phyloP scores from a whole-genome alignment of 108 stramenopile genomes.

The Conticribra weissflogii region DNA sequence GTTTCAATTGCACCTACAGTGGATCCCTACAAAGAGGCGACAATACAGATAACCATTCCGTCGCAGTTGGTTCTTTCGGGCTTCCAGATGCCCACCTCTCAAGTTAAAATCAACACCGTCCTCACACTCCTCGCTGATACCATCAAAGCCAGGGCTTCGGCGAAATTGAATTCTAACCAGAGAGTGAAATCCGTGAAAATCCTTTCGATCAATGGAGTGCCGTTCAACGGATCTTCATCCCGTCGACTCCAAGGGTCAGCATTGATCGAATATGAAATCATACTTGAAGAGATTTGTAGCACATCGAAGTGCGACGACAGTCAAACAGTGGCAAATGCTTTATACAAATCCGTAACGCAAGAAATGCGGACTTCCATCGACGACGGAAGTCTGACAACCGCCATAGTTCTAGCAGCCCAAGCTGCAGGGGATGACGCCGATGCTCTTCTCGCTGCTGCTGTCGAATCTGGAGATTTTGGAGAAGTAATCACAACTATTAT shows the following conservation, averaged over 20 bases:
- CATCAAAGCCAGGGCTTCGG: neutral
- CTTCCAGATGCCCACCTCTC: constrained; percentile 3
- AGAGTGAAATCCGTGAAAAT: constrained; percentile 17
- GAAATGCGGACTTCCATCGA: constrained; percentile 17
- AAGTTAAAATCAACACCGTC: constrained; percentile 9
- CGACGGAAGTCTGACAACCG: constrained; percentile 1
- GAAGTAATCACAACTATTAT: constrained; percentile 3
- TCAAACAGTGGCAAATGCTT: constrained; percentile 5
- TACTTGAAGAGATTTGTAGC: constrained; percentile 21
- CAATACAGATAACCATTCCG: constrained; percentile 21
- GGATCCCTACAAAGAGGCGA: constrained; percentile 8
- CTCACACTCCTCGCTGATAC: constrained; percentile 12
- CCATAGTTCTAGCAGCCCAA: constrained; percentile 1
- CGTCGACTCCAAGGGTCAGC: neutral
- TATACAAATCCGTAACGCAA: constrained; percentile 11
- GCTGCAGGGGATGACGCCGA: neutral
- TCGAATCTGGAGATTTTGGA: constrained; percentile 10
- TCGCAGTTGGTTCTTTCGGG: constrained; percentile 3
- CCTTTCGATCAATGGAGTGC: constrained; percentile 19
- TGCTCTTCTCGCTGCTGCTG: constrained; percentile 13
- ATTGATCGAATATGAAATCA: constrained; percentile 19
- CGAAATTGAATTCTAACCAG: constrained; percentile 10
- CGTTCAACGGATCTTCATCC: constrained; percentile 1
- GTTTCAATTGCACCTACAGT: constrained; percentile 10
- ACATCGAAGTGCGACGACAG: constrained; percentile 2